phyloP scores from a whole-genome alignment of 345 rosid species.

The Camelina neglecta region DNA sequence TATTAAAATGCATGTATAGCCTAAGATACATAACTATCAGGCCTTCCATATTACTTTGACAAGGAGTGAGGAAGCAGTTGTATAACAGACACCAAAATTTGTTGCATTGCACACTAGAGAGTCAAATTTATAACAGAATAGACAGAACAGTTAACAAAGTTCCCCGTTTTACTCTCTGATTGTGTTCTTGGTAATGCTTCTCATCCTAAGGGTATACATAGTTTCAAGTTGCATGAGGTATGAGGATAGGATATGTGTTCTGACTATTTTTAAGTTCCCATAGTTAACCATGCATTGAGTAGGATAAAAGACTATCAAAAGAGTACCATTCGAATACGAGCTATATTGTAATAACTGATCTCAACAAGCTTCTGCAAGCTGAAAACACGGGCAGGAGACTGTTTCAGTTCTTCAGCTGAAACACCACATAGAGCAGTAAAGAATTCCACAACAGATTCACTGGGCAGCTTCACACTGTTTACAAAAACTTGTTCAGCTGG shows the following conservation, averaged over 20 bases:
- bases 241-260: constrained; percentile 2
- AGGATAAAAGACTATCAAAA: constrained; percentile 37
- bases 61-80: constrained; percentile 22
- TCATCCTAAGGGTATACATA: constrained; percentile 30
- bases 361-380: constrained; percentile 99
- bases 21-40: constrained; percentile 11
- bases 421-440: constrained; percentile 96
- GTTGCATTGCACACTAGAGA: constrained; percentile 30
- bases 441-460: constrained; percentile 93
- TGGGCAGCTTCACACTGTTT: constrained; percentile 89
- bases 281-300: constrained; percentile 30
- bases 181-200: constrained; percentile 16
- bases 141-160: constrained; percentile 14
- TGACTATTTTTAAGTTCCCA: constrained; percentile 22
- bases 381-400: constrained; percentile 98
- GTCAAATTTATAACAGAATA: constrained; percentile 1
- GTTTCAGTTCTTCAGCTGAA: constrained; percentile 95
- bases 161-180: constrained; percentile 20
- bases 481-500: constrained; percentile 94
- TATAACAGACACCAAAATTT: constrained; percentile 21
- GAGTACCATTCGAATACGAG: constrained; percentile 95
- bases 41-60: constrained; percentile 15
- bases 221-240: constrained; percentile 32
- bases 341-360: constrained; percentile 98
- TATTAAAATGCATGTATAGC: background rate